Base-by-base conservation (phyloP, 305 asterid genomes). In the Caryopteris hybrid region DNA sequence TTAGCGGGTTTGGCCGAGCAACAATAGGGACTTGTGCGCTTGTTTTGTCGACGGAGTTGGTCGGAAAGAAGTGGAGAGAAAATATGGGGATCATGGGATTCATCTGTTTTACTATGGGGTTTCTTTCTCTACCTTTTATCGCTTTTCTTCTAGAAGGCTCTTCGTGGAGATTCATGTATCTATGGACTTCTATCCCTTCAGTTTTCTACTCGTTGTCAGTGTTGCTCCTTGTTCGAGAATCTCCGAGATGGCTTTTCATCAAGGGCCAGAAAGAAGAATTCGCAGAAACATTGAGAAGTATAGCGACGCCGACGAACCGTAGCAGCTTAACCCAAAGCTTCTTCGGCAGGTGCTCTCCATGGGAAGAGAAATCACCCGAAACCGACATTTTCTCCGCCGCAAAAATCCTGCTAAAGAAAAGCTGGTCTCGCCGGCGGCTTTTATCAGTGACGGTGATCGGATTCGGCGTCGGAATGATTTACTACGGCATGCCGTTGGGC, bases 401-500 rank as follows among this genome's bases (percentile, higher is more conserved):
- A 33, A 77, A 62, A 42, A 73, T 70, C 13, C 31, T 86, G 59
- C 0, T 76, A 53, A 68, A 11, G 42, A 78, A 60, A 47, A 36
- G 69, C 3, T 81, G 84, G 80, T 68, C 86, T 3, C 38, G 75
- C 41, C 63, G 60, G 60, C 83, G 87, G 9, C 79, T 90, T 6
- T 9, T 50, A 18, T 23, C 79, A 21, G 73, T 78, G 14, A 70
- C 82, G 75, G 63, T 61, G 52, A 70, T 56, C 2, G 88, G 75
- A 7, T 81, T 85, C 34, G 95, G 95, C 1, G 50, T 75, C 1
- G 92, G 92, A 4, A 47, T 84, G 71, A 66, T 78, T 8, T 88
- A 88, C 69, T 85, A 85, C 66, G 92, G 95, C 13, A 80, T 83
- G 86, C 88, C 95, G 8, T 59, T 87, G 34, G 95, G 91, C 2